Conservation (phyloP, 1,284 basidiomycete genomes). For the Anthracocystis setariae region DNA sequence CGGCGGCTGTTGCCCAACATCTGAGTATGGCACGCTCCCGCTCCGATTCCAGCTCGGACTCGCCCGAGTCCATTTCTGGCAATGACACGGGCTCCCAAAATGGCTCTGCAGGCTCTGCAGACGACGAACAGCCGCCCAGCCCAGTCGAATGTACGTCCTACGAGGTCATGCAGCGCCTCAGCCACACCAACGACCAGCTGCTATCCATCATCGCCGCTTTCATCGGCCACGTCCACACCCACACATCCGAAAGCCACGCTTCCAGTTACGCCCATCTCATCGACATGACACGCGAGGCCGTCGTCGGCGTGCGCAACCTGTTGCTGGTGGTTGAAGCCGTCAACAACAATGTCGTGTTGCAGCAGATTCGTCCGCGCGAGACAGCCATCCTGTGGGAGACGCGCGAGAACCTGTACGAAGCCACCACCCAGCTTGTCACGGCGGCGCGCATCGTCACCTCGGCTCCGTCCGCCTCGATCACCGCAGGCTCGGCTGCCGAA, state of each 20-base stretch:
- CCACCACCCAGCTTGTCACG: slow-evolving; percentile 86
- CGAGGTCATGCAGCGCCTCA: slow-evolving; percentile 68
- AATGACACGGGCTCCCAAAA: slow-evolving; percentile 72
- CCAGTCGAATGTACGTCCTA: slow-evolving; percentile 78
- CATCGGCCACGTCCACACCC: slow-evolving; percentile 94
- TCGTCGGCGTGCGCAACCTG: slow-evolving; percentile 89
- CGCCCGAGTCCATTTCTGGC: slow-evolving; percentile 46
- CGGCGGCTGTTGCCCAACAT: slow-evolving; percentile 26
- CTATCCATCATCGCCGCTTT: slow-evolving; percentile 94
- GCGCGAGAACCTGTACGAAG: slow-evolving; percentile 84
- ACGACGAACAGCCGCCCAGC: slow-evolving; percentile 72
- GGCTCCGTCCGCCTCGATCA: slow-evolving; percentile 66
- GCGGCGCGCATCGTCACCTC: slow-evolving; percentile 77
- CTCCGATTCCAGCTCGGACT: slow-evolving; percentile 47
- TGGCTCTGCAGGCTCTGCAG: slow-evolving; percentile 73
- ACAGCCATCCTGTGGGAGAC: slow-evolving; percentile 70
- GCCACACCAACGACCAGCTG: slow-evolving; percentile 75
- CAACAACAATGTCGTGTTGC: slow-evolving; percentile 46
- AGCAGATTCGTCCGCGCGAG: slow-evolving; percentile 47
- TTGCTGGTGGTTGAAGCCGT: slow-evolving; percentile 87
- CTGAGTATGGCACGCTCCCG: slow-evolving; percentile 37
- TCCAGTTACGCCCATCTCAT: slow-evolving; percentile 93
- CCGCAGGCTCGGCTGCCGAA: slow-evolving; percentile 73
- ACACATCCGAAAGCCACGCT: slow-evolving; percentile 81
- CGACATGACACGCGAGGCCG: slow-evolving; percentile 89